These are phyloP conservation scores for Pseudogymnoascus sp. DNA, from an alignment of 2,329 filamentous ascomycete species.

Conservation along the genomic window DNA sequence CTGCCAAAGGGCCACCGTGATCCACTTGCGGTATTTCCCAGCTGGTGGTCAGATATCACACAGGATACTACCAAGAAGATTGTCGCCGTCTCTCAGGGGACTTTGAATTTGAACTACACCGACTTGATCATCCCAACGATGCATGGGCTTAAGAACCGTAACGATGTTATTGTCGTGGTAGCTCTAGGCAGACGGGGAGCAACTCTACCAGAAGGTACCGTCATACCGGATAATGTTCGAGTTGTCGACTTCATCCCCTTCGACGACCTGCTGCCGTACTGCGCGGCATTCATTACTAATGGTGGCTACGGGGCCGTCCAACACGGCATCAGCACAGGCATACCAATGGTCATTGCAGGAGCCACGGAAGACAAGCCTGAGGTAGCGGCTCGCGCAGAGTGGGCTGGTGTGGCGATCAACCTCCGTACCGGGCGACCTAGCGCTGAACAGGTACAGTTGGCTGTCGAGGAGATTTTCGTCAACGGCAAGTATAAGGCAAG, in stretches of 20 bases:
- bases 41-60: constrained; percentile 39
- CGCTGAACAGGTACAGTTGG: background rate
- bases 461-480: constrained; percentile 1
- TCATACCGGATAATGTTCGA: constrained; percentile 27
- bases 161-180: constrained; percentile 30
- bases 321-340: constrained; percentile 26
- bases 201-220: constrained; percentile 22
- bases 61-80: constrained; percentile 31
- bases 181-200: constrained; percentile 24
- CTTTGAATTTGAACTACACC: constrained; percentile 23
- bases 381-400: constrained; percentile 26
- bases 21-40: constrained; percentile 27
- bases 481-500: background rate
- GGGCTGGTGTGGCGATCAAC: constrained; percentile 31
- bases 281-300: constrained; percentile 29
- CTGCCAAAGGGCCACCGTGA: constrained; percentile 29
- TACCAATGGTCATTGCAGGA: constrained; percentile 29
- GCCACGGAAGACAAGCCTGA: constrained; percentile 29
- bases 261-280: constrained; percentile 28
- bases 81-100: constrained; percentile 31
- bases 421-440: constrained; percentile 18
- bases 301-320: constrained; percentile 32
- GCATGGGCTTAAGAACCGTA: constrained; percentile 26
- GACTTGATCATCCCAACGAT: constrained; percentile 31
- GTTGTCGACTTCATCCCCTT: constrained; percentile 32